Evolutionary conservation across 2,329 filamentous ascomycete genomes (phyloP).

Genomic region (Trichoderma atroviride): DNA sequence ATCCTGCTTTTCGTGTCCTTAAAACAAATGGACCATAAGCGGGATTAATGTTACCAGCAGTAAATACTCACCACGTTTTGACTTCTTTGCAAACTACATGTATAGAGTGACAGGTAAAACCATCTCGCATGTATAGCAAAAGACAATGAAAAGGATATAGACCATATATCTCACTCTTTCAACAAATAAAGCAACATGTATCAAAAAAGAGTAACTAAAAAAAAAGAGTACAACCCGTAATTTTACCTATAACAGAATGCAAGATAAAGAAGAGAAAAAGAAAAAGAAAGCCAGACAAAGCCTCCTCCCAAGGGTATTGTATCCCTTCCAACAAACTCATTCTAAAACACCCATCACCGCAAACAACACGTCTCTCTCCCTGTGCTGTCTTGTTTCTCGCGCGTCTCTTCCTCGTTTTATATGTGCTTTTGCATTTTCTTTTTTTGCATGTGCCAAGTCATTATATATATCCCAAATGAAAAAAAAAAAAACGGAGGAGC

Average conservation of each 20-base stretch:
- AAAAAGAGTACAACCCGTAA: not conserved
- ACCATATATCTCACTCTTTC: not conserved
- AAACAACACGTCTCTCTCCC: not conserved
- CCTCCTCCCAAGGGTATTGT: slow-evolving; percentile 21
- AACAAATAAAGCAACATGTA: not conserved
- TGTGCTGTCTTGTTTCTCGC: not conserved
- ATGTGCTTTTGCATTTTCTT: not conserved
- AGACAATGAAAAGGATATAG: too few relatives aligned
- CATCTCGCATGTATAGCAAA: too few relatives aligned
- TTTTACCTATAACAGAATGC: not conserved
- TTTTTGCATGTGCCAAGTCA: not conserved
- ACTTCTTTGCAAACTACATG: too few relatives aligned
- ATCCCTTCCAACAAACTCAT: not conserved
- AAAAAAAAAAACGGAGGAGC: not conserved
- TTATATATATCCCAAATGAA: not conserved
- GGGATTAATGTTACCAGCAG: too few relatives aligned
- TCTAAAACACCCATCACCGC: not conserved
- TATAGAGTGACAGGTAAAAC: too few relatives aligned
- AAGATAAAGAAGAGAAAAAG: not conserved
- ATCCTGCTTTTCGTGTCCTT: too few relatives aligned
- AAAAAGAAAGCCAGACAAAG: not conserved
- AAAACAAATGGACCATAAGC: too few relatives aligned
- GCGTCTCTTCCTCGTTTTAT: not conserved
- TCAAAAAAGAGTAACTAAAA: not conserved
- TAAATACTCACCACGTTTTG: too few relatives aligned